Conservation (phyloP, 495 filamentous ascomycete genomes). For the Xylaria scruposa region DNA sequence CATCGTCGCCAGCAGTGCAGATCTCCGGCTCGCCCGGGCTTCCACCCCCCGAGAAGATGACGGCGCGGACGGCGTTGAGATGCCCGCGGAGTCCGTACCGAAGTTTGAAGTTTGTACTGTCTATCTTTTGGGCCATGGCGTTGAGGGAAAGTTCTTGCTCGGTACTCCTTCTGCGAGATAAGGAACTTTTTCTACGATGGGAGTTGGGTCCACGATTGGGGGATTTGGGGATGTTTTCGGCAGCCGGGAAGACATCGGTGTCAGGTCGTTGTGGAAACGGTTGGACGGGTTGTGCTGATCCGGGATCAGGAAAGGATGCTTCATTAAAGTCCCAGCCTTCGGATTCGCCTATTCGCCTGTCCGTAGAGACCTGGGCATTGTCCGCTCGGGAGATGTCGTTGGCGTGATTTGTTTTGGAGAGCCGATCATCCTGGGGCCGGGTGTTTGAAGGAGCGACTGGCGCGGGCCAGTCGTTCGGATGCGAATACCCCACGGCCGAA, state of each 20-base stretch:
- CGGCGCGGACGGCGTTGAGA: slow-evolving; percentile 88
- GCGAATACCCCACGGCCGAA: slow-evolving; percentile 37
- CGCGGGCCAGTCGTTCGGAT: slow-evolving; percentile 51
- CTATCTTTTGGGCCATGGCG: slow-evolving; percentile 55
- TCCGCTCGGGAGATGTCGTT: slow-evolving; percentile 40
- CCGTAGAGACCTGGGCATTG: slow-evolving; percentile 47
- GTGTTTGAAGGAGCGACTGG: slow-evolving; percentile 43
- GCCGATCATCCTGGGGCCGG: slow-evolving; percentile 60
- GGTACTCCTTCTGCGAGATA: slow-evolving; percentile 60
- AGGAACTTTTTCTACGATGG: slow-evolving; percentile 83
- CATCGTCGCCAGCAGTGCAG: slow-evolving; percentile 95
- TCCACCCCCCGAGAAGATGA: slow-evolving; percentile 95
- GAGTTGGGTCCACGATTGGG: slow-evolving; percentile 73
- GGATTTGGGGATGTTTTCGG: slow-evolving; percentile 81
- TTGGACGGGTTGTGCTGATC: slow-evolving; percentile 49
- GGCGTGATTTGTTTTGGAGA: slow-evolving; percentile 61
- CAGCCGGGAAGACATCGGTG: slow-evolving; percentile 82
- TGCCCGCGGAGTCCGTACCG: slow-evolving; percentile 91
- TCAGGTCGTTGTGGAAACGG: slow-evolving; percentile 68
- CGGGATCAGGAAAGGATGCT: slow-evolving; percentile 56
- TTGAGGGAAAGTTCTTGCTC: slow-evolving; percentile 61
- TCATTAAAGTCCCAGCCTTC: slow-evolving; percentile 97
- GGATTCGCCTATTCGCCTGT: slow-evolving; percentile 56
- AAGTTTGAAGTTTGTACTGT: slow-evolving; percentile 82
- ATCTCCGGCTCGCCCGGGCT: slow-evolving; percentile 95